phyloP scores from a whole-genome alignment of 176 grass and related monocot genomes.

The Hyparrhenia diplandra region DNA sequence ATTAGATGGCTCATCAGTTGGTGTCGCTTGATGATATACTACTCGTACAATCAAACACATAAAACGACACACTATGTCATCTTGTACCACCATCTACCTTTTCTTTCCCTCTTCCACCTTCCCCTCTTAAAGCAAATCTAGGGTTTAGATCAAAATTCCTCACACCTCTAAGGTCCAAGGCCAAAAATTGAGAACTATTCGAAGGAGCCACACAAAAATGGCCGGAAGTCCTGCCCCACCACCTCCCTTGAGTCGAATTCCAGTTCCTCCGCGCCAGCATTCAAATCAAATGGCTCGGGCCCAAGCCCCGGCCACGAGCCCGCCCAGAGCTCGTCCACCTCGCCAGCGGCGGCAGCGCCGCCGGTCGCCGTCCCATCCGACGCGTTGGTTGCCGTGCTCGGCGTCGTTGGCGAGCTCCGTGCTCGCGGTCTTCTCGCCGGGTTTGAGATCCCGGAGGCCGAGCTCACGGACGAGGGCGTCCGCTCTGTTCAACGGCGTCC shows the following conservation, averaged over 20 bases:
- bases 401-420: constrained; percentile 34
- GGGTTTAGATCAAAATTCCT: no score
- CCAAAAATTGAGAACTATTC: no score
- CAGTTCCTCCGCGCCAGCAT: constrained; percentile 16
- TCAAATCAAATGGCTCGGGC: constrained; percentile 19
- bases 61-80: no score
- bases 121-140: no score
- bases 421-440: constrained; percentile 10
- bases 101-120: no score
- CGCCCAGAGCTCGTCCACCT: not conserved
- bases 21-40: no score
- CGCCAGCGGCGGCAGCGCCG: not conserved
- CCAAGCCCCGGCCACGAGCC: not conserved
- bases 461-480: not conserved
- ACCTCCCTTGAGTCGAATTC: not conserved
- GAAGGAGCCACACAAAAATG: constrained; percentile 43
- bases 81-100: no score
- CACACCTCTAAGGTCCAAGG: no score
- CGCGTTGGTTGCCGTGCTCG: not conserved
- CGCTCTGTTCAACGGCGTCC: constrained; percentile 15
- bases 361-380: not conserved
- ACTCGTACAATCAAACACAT: no score
- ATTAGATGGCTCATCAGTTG: no score
- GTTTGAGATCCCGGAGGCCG: constrained; percentile 10
- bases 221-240: constrained; percentile 20